phyloP scores from a whole-genome alignment of 176 grass and related monocot species.

The Zea luxurians region DNA sequence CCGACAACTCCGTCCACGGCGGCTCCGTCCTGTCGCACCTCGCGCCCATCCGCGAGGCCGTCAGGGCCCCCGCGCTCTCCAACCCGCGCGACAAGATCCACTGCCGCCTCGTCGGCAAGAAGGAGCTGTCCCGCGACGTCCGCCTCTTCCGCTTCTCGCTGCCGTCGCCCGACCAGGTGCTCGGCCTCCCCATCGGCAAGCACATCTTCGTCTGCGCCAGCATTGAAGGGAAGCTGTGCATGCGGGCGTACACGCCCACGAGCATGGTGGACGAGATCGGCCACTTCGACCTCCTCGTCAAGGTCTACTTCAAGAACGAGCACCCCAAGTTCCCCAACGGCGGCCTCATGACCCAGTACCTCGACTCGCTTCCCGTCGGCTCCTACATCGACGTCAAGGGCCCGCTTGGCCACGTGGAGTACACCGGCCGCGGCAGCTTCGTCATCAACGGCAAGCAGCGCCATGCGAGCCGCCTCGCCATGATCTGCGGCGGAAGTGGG shows the following conservation, averaged over 20 bases:
- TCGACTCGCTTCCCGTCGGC: constrained; percentile 57
- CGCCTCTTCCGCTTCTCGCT: constrained; percentile 75
- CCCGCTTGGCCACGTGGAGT: constrained; percentile 82
- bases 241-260: constrained; percentile 84
- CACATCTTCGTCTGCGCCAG: constrained; percentile 86
- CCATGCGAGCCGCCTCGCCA: constrained; percentile 56
- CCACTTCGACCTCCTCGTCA: constrained; percentile 83
- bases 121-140: constrained; percentile 65
- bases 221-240: constrained; percentile 76
- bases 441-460: constrained; percentile 65
- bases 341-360: constrained; percentile 85
- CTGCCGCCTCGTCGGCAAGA: constrained; percentile 65
- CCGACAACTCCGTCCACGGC: constrained; percentile 64
- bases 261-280: constrained; percentile 73
- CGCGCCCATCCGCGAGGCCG: constrained; percentile 64
- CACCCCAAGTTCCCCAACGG: constrained; percentile 82
- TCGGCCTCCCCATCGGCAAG: constrained; percentile 84
- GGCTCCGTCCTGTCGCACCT: constrained; percentile 43
- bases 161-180: constrained; percentile 60
- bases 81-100: constrained; percentile 72
- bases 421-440: constrained; percentile 69
- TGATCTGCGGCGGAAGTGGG: constrained; percentile 83
- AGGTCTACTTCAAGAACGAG: constrained; percentile 90
- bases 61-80: constrained; percentile 35
- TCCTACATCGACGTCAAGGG: constrained; percentile 73